Conservation (phyloP, 2,329 filamentous ascomycete species). For the Botrytis aclada region DNA sequence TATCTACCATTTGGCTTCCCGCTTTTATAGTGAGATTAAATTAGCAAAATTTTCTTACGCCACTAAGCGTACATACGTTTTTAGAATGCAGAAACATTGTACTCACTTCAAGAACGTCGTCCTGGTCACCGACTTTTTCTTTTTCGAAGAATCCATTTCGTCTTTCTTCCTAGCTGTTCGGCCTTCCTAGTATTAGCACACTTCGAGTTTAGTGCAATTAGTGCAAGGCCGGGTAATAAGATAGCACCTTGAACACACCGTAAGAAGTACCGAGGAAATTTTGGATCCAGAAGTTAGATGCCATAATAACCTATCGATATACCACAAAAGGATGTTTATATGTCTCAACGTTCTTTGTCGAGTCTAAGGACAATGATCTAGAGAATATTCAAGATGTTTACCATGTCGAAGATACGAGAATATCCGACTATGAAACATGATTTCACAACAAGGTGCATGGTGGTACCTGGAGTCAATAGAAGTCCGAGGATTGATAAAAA, state of each 20-base stretch:
- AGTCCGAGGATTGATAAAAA: neutral
- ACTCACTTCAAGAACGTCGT: too few relatives aligned
- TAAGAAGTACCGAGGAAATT: too few relatives aligned
- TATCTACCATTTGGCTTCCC: neutral
- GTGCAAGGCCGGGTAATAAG: too few relatives aligned
- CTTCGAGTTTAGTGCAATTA: neutral
- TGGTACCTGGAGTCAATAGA: neutral
- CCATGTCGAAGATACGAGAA: neutral
- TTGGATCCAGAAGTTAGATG: too few relatives aligned
- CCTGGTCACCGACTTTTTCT: neutral
- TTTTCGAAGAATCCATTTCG: fast-evolving
- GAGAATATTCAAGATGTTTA: neutral
- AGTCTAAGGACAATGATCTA: neutral
- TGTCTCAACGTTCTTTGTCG: neutral
- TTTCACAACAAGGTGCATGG: neutral
- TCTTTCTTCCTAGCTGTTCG: neutral
- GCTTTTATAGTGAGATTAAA: neutral
- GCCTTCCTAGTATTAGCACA: neutral
- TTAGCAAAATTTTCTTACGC: neutral
- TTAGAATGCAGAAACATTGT: too few relatives aligned
- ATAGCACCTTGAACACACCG: too few relatives aligned
- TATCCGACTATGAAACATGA: neutral
- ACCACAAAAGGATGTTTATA: neutral
- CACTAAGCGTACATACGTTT: neutral
- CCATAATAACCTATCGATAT: neutral